Conservation (phyloP, 164 flowering plant species). For the Nymphaea colorata region DNA sequence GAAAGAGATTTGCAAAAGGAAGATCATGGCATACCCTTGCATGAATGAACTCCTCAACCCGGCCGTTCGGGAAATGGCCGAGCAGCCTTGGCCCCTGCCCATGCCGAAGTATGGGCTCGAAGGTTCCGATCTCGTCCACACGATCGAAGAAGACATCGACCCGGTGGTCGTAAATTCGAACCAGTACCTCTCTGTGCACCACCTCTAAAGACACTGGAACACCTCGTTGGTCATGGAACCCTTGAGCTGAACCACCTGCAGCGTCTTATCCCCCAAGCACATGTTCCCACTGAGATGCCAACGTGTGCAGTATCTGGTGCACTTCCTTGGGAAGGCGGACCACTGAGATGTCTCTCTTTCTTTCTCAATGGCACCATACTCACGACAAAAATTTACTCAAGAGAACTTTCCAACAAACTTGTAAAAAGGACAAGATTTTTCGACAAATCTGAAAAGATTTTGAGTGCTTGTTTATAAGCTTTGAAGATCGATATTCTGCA, state of each 20-base stretch:
- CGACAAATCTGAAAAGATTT: too few species aligned
- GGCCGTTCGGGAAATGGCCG: conserved; percentile 52
- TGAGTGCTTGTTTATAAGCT: too few species aligned
- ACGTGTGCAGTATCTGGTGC: conserved; percentile 25
- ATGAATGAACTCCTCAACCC: conserved; percentile 74
- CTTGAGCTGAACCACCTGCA: conserved; percentile 52
- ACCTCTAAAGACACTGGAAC: conserved; percentile 39
- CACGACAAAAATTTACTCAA: too few species aligned
- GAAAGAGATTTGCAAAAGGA: neutral
- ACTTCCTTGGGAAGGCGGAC: conserved; percentile 43
- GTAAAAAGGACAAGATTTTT: too few species aligned
- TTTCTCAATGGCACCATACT: conserved; percentile 5
- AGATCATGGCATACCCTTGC: conserved; percentile 43
- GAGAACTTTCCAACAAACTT: too few species aligned
- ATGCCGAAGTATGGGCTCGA: conserved; percentile 67
- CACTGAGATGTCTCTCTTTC: conserved; percentile 6
- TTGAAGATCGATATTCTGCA: too few species aligned
- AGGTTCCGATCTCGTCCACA: conserved; percentile 52
- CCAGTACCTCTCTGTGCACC: conserved; percentile 44
- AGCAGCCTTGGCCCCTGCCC: conserved; percentile 75
- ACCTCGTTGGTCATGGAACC: conserved; percentile 91
- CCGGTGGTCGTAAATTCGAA: conserved; percentile 74
- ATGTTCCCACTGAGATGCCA: conserved; percentile 61
- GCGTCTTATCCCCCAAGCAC: conserved; percentile 29
- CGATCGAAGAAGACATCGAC: conserved; percentile 72